Percentiles rank a stretch among this genome's conserved stretches.
These are phyloP conservation scores for Isabelozyma gotoi DNA, from an alignment of 805 yeast genomes.

Conservation along the genomic window DNA sequence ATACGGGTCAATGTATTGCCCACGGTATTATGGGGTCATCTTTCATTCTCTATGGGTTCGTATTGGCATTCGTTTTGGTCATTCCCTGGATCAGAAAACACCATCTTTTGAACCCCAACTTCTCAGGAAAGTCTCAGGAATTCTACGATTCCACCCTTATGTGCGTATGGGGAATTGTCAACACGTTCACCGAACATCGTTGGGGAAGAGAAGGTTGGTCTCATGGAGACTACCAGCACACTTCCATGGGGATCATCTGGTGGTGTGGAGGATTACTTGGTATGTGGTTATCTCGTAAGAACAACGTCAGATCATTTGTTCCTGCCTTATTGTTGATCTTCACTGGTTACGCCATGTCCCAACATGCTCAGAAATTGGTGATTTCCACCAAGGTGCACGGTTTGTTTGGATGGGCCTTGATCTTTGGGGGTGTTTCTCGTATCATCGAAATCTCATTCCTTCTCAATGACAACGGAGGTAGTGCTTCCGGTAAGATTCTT, in stretches of 20 bases:
- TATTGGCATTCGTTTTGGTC: constrained; percentile 63
- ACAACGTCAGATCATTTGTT: constrained; percentile 65
- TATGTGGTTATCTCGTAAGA: constrained; percentile 58
- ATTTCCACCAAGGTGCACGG: constrained; percentile 87
- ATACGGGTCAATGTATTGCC: constrained; percentile 93
- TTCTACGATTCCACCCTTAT: constrained; percentile 79
- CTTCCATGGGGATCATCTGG: constrained; percentile 96
- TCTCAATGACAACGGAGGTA: constrained; percentile 55
- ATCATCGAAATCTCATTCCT: constrained; percentile 78
- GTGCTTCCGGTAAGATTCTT: constrained; percentile 44
- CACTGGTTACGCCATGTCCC: constrained; percentile 94
- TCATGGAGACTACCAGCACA: constrained; percentile 93
- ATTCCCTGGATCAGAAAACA: constrained; percentile 73
- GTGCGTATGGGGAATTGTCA: constrained; percentile 88
- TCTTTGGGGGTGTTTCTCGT: constrained; percentile 74
- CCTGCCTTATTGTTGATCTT: constrained; percentile 82
- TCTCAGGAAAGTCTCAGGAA: constrained; percentile 59
- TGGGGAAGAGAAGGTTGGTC: constrained; percentile 91
- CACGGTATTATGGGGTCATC: constrained; percentile 97
- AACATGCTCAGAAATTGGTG: constrained; percentile 73
- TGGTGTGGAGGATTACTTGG: constrained; percentile 94
- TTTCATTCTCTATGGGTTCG: constrained; percentile 76
- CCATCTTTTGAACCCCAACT: constrained; percentile 13
- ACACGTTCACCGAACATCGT: constrained; percentile 94
- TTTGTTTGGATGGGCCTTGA: constrained; percentile 79